Percentiles rank a stretch among this genome's conserved stretches.
Conservation (phyloP, 441 rosid genomes). For the Isatis lusitanica region DNA sequence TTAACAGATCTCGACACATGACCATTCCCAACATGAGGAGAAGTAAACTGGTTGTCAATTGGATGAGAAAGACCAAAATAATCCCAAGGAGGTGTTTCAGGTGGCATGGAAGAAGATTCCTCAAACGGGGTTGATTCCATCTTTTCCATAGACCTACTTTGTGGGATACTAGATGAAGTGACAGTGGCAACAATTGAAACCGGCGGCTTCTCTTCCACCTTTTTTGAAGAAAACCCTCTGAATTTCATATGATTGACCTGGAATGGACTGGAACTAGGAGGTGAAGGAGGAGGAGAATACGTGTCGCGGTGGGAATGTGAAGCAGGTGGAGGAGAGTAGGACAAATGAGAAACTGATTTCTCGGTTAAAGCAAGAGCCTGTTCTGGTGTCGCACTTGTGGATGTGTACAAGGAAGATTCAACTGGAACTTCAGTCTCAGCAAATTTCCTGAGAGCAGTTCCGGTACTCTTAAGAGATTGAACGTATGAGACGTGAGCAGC, state of each 20-base stretch:
- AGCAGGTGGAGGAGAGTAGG: constrained; percentile 63
- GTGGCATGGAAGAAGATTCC: constrained; percentile 46
- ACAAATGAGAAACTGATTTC: constrained; percentile 67
- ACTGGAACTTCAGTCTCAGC: constrained; percentile 71
- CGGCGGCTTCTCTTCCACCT: constrained; percentile 74
- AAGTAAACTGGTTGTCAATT: constrained; percentile 56
- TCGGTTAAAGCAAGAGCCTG: constrained; percentile 65
- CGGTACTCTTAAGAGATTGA: constrained; percentile 70
- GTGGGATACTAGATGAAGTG: constrained; percentile 57
- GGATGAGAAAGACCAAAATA: constrained; percentile 76
- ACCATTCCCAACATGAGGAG: constrained; percentile 50
- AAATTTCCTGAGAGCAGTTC: constrained; percentile 73
- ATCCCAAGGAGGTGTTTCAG: constrained; percentile 84
- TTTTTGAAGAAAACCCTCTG: constrained; percentile 58
- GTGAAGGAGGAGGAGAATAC: constrained; percentile 62
- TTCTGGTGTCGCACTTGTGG: constrained; percentile 80
- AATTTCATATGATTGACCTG: constrained; percentile 75
- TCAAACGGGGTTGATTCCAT: constrained; percentile 52
- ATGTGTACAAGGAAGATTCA: constrained; percentile 73
- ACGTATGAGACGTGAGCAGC: constrained; percentile 77
- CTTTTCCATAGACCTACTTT: constrained; percentile 43
- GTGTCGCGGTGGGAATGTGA: constrained; percentile 62
- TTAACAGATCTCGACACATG: constrained; percentile 50
- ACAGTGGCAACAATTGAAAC: constrained; percentile 47
- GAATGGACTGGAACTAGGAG: constrained; percentile 56